These are phyloP conservation scores for Paecilomyces sp. DNA, from an alignment of 2,329 filamentous ascomycete species.

Conservation along the genomic window DNA sequence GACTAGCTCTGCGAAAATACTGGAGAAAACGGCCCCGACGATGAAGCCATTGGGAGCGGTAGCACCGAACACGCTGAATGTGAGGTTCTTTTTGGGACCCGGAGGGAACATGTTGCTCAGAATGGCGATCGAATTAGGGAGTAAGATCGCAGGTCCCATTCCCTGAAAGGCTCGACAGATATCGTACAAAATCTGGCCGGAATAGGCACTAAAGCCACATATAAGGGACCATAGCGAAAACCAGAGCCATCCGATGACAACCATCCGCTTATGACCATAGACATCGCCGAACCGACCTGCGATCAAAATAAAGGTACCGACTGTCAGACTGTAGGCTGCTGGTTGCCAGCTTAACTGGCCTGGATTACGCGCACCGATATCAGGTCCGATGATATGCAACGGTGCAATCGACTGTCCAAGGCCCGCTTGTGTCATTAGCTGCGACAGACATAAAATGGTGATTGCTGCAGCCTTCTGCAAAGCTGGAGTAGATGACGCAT, in stretches of 20 bases:
- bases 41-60: constrained; percentile 36
- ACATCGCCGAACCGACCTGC: constrained; percentile 45
- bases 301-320: constrained; percentile 45
- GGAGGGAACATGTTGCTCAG: constrained; percentile 36
- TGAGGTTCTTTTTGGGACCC: constrained; percentile 36
- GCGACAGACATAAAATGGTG: background rate
- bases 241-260: constrained; percentile 45
- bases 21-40: constrained; percentile 32
- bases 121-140: constrained; percentile 41
- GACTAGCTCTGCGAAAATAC: constrained; percentile 29
- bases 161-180: constrained; percentile 26
- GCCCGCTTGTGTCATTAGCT: constrained; percentile 2
- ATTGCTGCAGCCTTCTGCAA: background rate
- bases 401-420: constrained; percentile 2
- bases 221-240: constrained; percentile 43
- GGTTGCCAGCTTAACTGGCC: constrained; percentile 33
- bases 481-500: background rate
- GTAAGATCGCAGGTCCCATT: constrained; percentile 38
- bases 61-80: constrained; percentile 39
- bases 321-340: constrained; percentile 42
- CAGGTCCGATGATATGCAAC: constrained; percentile 2
- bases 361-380: background rate
- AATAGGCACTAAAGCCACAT: constrained; percentile 37
- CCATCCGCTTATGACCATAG: constrained; percentile 44
- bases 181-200: constrained; percentile 16